phyloP scores from a whole-genome alignment of 352 stramenopile genomes.

The Phytophthora litchii region DNA sequence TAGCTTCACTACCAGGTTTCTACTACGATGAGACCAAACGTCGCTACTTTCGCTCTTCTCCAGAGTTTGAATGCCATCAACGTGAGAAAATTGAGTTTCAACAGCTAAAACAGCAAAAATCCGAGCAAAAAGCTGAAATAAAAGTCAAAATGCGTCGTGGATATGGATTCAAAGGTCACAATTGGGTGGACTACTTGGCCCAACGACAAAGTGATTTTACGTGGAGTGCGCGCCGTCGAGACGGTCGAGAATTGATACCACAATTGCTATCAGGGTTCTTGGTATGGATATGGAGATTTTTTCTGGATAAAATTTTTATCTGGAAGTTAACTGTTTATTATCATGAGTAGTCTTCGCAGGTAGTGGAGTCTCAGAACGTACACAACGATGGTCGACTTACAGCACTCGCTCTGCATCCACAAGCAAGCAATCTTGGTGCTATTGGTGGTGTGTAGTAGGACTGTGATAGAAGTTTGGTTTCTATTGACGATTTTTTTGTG shows the following conservation, averaged over 20 bases:
- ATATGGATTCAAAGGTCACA: conserved; percentile 9
- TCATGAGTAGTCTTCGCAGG: conserved; percentile 31
- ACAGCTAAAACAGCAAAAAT: conserved; percentile 21
- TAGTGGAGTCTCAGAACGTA: conserved; percentile 31
- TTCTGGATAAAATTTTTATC: not conserved
- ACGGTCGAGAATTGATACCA: conserved; percentile 32
- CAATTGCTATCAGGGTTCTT: conserved; percentile 33
- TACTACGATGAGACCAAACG: conserved; percentile 60
- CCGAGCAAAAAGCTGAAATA: conserved; percentile 2
- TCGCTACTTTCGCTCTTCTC: conserved; percentile 56
- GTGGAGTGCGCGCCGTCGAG: conserved; percentile 37
- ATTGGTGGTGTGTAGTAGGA: conserved; percentile 34
- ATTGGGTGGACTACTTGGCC: conserved; percentile 37
- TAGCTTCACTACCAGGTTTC: conserved; percentile 49
- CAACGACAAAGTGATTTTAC: conserved; percentile 40
- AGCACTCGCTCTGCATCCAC: conserved; percentile 36
- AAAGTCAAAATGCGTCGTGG: conserved; percentile 14
- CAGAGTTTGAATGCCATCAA: conserved; percentile 15
- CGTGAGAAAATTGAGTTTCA: conserved; percentile 31
- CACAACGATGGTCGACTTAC: conserved; percentile 29
- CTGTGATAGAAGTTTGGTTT: conserved; percentile 1
- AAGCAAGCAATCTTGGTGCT: conserved; percentile 37
- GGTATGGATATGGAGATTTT: conserved; percentile 20
- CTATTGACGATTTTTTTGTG: not conserved
- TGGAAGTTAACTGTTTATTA: not conserved